A percentile compares a stretch with the other conserved stretches of the same genome.
These are phyloP conservation scores for Pichia nanzhaoensis DNA, from an alignment of 805 yeast genomes.

Conservation along the genomic window DNA sequence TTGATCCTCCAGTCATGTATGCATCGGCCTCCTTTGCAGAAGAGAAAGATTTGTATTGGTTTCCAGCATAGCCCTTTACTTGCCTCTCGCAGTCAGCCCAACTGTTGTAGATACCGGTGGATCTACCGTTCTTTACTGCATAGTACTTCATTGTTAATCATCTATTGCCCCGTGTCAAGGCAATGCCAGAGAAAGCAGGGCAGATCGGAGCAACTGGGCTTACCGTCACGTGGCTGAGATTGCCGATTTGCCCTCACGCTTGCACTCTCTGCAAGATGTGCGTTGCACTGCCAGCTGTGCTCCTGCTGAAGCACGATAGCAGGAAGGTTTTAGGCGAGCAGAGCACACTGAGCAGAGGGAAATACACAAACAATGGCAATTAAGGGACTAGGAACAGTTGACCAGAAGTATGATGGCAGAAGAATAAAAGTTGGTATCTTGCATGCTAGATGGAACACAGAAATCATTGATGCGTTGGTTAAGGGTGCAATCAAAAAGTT, in stretches of 20 bases:
- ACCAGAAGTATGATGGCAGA: slow-evolving; percentile 38
- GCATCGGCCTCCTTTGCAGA: slow-evolving; percentile 42
- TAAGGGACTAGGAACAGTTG: slow-evolving; percentile 67
- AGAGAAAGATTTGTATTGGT: slow-evolving; percentile 50
- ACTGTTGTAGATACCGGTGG: slow-evolving; percentile 46
- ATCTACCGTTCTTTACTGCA: slow-evolving; percentile 50
- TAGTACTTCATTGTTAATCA: slow-evolving; percentile 27
- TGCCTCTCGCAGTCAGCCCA: slow-evolving; percentile 56
- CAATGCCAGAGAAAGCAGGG: no score
- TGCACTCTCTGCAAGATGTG: no score
- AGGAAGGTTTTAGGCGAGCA: no score
- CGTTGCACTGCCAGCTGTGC: no score
- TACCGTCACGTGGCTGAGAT: no score
- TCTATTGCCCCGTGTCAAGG: no score
- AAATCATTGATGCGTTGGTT: slow-evolving; percentile 72
- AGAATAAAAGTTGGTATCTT: slow-evolving; percentile 56
- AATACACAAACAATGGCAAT: slow-evolving; percentile 58
- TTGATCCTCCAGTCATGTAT: slow-evolving; percentile 26
- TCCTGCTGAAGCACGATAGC: no score
- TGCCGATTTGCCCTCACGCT: no score
- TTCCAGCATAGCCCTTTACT: slow-evolving; percentile 51
- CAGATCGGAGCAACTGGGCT: neutral
- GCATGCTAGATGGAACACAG: slow-evolving; percentile 92
- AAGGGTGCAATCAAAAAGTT: slow-evolving; percentile 65
- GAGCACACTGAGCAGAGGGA: no score